Evolutionary conservation across 164 flowering plant species (phyloP).

Genomic region (Magnolia changhungtana): DNA sequence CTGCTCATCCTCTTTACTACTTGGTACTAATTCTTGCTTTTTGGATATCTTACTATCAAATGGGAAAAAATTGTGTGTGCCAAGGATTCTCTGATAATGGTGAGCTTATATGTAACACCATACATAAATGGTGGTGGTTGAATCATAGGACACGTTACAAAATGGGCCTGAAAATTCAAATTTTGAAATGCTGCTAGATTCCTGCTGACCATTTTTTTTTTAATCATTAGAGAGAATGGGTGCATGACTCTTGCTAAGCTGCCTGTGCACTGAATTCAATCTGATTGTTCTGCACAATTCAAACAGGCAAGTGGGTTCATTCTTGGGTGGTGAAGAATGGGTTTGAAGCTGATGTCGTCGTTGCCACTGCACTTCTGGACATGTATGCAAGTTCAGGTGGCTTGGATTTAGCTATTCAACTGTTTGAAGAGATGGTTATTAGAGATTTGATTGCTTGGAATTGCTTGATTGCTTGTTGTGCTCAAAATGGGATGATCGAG

Average conservation of each 20-base stretch:
- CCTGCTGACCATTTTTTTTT: background rate
- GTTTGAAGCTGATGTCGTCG: constrained; percentile 3
- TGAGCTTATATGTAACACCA: background rate
- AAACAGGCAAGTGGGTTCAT: constrained; percentile 11
- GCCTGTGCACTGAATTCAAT: background rate
- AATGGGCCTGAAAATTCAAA: background rate
- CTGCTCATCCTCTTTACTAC: background rate
- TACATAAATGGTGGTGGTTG: background rate
- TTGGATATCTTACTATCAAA: background rate
- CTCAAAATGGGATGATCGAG: constrained; percentile 10
- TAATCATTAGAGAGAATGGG: background rate
- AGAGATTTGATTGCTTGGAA: constrained; percentile 17
- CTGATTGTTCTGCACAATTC: background rate
- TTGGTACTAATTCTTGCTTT: background rate
- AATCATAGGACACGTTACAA: background rate
- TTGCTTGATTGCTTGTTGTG: constrained; percentile 15
- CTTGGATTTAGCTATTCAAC: background rate
- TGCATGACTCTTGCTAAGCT: background rate
- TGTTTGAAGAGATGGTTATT: constrained; percentile 11
- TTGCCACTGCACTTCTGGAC: constrained; percentile 13
- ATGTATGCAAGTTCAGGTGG: constrained; percentile 16
- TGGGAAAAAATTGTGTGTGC: background rate
- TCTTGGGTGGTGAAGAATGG: constrained; percentile 13
- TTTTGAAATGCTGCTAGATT: background rate
- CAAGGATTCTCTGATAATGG: background rate